Conservation (phyloP, 441 rosid genomes). For the Gossypium trilobum region DNA sequence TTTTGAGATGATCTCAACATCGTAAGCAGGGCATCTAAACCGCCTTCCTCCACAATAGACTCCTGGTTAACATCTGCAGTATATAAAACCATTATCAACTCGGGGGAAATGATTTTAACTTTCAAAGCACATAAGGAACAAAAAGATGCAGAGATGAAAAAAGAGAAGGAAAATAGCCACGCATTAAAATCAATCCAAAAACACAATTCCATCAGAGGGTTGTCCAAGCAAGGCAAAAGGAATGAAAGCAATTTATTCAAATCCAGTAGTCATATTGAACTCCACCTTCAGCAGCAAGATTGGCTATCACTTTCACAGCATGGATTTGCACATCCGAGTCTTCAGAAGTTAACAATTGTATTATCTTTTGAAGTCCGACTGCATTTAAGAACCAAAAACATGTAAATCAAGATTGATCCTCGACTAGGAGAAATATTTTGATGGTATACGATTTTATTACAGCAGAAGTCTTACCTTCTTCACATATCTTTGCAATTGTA, state of each 20-base stretch:
- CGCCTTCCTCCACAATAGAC: conserved; percentile 86
- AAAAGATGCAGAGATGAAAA: background rate
- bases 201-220: background rate
- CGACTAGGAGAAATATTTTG: conserved; percentile 8
- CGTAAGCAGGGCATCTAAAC: conserved; percentile 71
- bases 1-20: conserved; percentile 63
- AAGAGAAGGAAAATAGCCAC: background rate
- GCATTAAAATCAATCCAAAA: background rate
- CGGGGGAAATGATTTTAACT: background rate
- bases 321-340: conserved; percentile 78
- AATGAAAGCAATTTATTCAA: background rate
- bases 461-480: conserved; percentile 54
- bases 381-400: conserved; percentile 14
- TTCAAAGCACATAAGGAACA: background rate
- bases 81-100: conserved; percentile 17
- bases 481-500: conserved; percentile 89
- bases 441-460: background rate
- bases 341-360: conserved; percentile 67
- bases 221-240: background rate
- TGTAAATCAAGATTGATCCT: background rate
- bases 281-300: conserved; percentile 92
- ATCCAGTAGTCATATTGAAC: conserved; percentile 1
- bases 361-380: conserved; percentile 83
- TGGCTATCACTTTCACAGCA: conserved; percentile 87
- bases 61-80: conserved; percentile 66